Evolutionary conservation across 2,329 filamentous ascomycete genomes (phyloP).

Genomic region (Pezicula rhizophila): DNA sequence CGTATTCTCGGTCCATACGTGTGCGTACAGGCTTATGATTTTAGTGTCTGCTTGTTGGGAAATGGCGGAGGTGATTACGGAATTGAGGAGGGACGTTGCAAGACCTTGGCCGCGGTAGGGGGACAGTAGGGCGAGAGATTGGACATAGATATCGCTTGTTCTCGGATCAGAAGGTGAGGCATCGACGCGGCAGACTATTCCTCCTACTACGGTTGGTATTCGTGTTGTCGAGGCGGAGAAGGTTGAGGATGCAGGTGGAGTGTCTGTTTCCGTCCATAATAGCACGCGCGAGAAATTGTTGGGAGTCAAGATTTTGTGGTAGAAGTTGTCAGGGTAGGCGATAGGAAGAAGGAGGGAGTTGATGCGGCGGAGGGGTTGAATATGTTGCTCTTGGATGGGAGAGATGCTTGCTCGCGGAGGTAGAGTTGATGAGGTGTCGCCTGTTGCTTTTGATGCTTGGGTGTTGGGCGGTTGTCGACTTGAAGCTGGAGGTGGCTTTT

Average conservation of each 20-base stretch:
- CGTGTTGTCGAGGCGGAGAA: conserved; percentile 7
- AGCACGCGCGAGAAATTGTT: conserved; percentile 53
- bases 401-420: conserved; percentile 45
- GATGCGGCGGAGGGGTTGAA: conserved; percentile 56
- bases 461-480: conserved; percentile 11
- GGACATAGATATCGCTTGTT: conserved; percentile 51
- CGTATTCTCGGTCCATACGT: conserved; percentile 63
- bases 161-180: conserved; percentile 25
- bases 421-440: conserved; percentile 21
- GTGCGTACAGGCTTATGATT: conserved; percentile 49
- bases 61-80: conserved; percentile 22
- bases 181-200: conserved; percentile 56
- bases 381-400: conserved; percentile 42
- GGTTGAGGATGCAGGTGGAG: too few relatives aligned
- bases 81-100: conserved; percentile 46
- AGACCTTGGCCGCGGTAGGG: conserved; percentile 58
- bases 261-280: conserved; percentile 43
- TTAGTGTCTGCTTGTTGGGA: not conserved
- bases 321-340: conserved; percentile 59
- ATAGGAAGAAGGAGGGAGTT: conserved; percentile 60
- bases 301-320: conserved; percentile 46
- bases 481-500: conserved; percentile 15
- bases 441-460: conserved; percentile 3
- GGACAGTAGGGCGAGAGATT: conserved; percentile 56
- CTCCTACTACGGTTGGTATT: conserved; percentile 49